Base-by-base conservation (phyloP, 495 filamentous ascomycete species). In the Annulohypoxylon maeteangense region DNA sequence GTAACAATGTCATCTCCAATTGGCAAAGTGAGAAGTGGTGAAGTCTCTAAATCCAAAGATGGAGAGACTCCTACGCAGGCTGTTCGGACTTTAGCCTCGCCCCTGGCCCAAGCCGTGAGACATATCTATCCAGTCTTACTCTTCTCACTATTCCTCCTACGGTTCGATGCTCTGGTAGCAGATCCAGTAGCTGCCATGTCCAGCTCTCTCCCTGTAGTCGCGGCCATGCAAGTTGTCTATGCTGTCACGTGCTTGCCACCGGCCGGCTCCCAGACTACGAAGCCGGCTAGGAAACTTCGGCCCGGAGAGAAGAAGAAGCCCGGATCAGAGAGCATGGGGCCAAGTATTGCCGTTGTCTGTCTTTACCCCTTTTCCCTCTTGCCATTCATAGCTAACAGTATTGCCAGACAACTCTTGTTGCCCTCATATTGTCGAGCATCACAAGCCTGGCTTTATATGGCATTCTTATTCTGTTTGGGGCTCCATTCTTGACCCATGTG, bases 401-500 rank as follows among this genome's bases (percentile, higher is more conserved):
- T 22, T 62, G 61, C 20, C 67, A 97, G 93, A 85, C 86, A 4
- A 76, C 79, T 0, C 74, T 91, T 56, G 82, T 93, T 12, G 87
- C 90, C 40, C 78, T 91, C 64, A 76, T 92, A 40, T 83, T 97
- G 58, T 78, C 87, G 20, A 42, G 78, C 50, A 59, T 85, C 32
- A 85, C 87, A 14, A 86, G 88, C 0, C 90, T 90, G 22, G 74
- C 88, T 48, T 81, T 96, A 29, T 82, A 89, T 68, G 78, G 86
- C 60, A 75, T 89, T 22, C 84, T 96, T 69, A 84, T 98, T 75
- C 89, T 97, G 58, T 95, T 98, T 80, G 96, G 95, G 65, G 95
- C 95, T 12, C 95, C 95, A 0, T 78, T 95, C 57, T 93, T 93
- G 16, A 94, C 93, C 0, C 94, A 97, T 76, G 82, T 91, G 57